These are phyloP conservation scores for Teratosphaeria pseudoeucalypti DNA, from an alignment of 2,329 filamentous ascomycete species.

Conservation along the genomic window DNA sequence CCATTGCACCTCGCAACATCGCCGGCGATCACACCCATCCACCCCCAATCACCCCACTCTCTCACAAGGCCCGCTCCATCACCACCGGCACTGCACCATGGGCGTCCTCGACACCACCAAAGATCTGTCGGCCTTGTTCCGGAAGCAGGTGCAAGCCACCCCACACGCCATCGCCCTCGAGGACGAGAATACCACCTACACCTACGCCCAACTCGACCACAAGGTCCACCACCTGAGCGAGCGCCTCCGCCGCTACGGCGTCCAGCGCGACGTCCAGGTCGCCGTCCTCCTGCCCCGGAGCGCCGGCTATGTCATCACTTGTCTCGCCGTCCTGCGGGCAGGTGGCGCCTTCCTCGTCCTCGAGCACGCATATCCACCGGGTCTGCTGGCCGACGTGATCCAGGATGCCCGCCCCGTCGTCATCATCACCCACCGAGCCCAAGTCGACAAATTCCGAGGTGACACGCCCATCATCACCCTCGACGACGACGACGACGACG, in stretches of 20 bases:
- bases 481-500: slow-evolving; percentile 36
- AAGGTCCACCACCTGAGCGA: slow-evolving; percentile 55
- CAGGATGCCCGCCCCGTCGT: slow-evolving; percentile 64
- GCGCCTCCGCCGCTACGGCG: slow-evolving; percentile 55
- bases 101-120: slow-evolving; percentile 58
- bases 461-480: slow-evolving; percentile 55
- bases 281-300: slow-evolving; percentile 66
- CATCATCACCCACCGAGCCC: slow-evolving; percentile 56
- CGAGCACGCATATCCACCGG: slow-evolving; percentile 67
- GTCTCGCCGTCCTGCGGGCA: slow-evolving; percentile 64
- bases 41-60: background rate
- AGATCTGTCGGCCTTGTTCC: slow-evolving; percentile 63
- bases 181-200: slow-evolving; percentile 56
- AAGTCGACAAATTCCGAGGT: slow-evolving; percentile 55
- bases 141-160: slow-evolving; percentile 55
- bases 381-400: slow-evolving; percentile 63
- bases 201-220: slow-evolving; percentile 61
- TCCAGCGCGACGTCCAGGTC: slow-evolving; percentile 62
- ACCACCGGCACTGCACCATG: slow-evolving; percentile 34
- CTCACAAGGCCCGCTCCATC: background rate
- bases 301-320: slow-evolving; percentile 69
- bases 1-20: background rate
- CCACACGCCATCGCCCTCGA: slow-evolving; percentile 63
- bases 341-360: slow-evolving; percentile 73
- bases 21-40: background rate